Percentiles rank a stretch among this genome's conserved stretches.
These are phyloP conservation scores for Fusarium coicis DNA, from an alignment of 2,329 filamentous ascomycete species.

Conservation along the genomic window DNA sequence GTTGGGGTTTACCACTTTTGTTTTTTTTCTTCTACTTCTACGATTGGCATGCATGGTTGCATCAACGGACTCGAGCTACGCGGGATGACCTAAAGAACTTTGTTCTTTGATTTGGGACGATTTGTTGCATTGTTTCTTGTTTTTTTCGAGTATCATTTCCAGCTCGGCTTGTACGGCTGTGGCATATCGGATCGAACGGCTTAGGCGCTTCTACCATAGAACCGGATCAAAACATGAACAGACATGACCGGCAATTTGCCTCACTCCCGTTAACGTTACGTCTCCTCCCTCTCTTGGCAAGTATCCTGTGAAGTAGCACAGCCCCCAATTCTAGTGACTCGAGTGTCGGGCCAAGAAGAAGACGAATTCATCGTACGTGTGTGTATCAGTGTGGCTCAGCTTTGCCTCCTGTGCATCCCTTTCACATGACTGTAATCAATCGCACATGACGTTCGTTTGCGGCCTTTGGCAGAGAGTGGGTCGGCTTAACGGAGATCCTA, in stretches of 20 bases:
- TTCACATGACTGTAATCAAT: conserved; percentile 40
- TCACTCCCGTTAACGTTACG: conserved; percentile 16
- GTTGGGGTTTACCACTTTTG: conserved; percentile 31
- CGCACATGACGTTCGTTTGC: conserved; percentile 37
- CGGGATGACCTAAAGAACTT: conserved; percentile 25
- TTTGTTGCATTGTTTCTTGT: conserved; percentile 28
- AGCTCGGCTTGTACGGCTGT: conserved; percentile 4
- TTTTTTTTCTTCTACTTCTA: conserved; percentile 22
- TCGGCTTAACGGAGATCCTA: conserved; percentile 6
- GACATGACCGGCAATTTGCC: conserved; percentile 34
- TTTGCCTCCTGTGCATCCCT: conserved; percentile 14
- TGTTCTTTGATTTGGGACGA: conserved; percentile 24
- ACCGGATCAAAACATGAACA: conserved; percentile 31
- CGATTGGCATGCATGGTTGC: conserved; percentile 35
- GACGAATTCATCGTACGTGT: conserved; percentile 16
- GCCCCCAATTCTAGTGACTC: conserved; percentile 10
- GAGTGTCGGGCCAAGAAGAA: conserved; percentile 8
- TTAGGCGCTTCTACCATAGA: conserved; percentile 33
- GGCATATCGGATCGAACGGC: conserved; percentile 23
- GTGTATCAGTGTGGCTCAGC: conserved; percentile 27
- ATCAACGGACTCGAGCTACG: conserved; percentile 32
- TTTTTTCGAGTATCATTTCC: conserved; percentile 11
- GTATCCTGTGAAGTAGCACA: conserved; percentile 20
- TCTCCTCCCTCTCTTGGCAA: conserved; percentile 12
- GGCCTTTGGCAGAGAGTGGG: conserved; percentile 26